Conservation (phyloP, 257 asterid genomes). For the Petunia axillaris region DNA sequence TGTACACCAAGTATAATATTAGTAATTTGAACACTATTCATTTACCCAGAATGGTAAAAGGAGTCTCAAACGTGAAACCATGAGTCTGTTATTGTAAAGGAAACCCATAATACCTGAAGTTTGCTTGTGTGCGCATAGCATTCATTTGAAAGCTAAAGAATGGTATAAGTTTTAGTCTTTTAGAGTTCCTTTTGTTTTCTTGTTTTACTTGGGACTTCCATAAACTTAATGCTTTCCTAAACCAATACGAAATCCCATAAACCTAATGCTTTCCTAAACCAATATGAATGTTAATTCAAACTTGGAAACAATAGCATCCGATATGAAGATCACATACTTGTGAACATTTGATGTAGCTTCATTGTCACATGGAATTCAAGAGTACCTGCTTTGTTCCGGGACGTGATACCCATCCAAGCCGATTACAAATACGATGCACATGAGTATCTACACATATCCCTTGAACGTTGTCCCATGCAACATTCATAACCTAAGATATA, state of each 20-base stretch:
- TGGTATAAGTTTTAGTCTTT: background rate
- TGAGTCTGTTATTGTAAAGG: background rate
- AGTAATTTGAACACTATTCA: background rate
- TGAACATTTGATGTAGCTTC: background rate
- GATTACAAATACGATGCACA: constrained; percentile 92
- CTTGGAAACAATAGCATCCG: background rate
- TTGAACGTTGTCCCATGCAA: constrained; percentile 94
- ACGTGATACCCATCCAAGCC: constrained; percentile 96
- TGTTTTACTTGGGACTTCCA: background rate
- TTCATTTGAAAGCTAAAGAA: background rate
- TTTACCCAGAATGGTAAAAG: background rate
- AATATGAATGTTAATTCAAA: background rate
- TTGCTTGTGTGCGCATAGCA: too few species aligned
- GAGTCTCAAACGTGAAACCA: background rate
- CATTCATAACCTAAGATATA: constrained; percentile 77
- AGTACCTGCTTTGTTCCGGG: constrained; percentile 78
- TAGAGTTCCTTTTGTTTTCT: background rate
- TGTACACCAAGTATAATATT: background rate
- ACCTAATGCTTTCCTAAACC: background rate
- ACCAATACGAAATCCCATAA: background rate
- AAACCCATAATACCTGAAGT: background rate
- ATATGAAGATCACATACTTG: background rate
- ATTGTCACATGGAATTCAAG: constrained; percentile 22
- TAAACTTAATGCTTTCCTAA: background rate
- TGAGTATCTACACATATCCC: constrained; percentile 99